Conservation (phyloP, 2,329 filamentous ascomycete genomes). For the Penicillium sp. region DNA sequence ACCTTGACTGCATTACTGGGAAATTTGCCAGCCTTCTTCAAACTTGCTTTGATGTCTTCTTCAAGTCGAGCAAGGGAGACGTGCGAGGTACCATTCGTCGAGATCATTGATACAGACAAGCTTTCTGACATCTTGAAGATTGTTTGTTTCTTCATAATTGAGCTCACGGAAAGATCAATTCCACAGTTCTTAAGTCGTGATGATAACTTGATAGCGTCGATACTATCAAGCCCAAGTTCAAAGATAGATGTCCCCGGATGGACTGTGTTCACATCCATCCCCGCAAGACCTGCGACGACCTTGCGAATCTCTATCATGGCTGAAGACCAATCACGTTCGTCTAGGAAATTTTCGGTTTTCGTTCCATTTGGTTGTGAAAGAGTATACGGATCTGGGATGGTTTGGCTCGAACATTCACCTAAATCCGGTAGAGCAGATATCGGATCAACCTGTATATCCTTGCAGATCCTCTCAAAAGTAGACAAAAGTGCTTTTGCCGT, state of each 20-base stretch:
- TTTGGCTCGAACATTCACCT: neutral
- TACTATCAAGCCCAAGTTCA: slow-evolving; percentile 83
- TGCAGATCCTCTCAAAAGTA: slow-evolving; percentile 40
- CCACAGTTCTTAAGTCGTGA: slow-evolving; percentile 62
- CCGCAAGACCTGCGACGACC: slow-evolving; percentile 62
- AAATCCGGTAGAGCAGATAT: slow-evolving; percentile 17
- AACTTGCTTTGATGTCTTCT: slow-evolving; percentile 35
- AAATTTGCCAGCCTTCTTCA: slow-evolving; percentile 32
- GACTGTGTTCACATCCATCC: slow-evolving; percentile 50
- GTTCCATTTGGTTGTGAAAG: neutral
- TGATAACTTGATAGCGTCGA: slow-evolving; percentile 82
- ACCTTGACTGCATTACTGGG: slow-evolving; percentile 52
- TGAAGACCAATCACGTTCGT: slow-evolving; percentile 57
- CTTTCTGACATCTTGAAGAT: slow-evolving; percentile 57
- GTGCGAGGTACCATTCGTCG: slow-evolving; percentile 22
- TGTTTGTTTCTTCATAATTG: slow-evolving; percentile 69
- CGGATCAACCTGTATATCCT: slow-evolving; percentile 28
- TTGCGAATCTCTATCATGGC: slow-evolving; percentile 52
- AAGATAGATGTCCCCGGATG: slow-evolving; percentile 63
- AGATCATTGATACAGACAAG: slow-evolving; percentile 17
- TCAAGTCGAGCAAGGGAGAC: slow-evolving; percentile 19
- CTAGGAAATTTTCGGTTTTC: neutral
- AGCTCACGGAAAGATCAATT: slow-evolving; percentile 64
- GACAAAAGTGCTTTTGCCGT: slow-evolving; percentile 39
- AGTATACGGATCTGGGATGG: neutral